Base-by-base conservation (phyloP, 2,329 filamentous ascomycete genomes). In the Aureobasidium sp. region DNA sequence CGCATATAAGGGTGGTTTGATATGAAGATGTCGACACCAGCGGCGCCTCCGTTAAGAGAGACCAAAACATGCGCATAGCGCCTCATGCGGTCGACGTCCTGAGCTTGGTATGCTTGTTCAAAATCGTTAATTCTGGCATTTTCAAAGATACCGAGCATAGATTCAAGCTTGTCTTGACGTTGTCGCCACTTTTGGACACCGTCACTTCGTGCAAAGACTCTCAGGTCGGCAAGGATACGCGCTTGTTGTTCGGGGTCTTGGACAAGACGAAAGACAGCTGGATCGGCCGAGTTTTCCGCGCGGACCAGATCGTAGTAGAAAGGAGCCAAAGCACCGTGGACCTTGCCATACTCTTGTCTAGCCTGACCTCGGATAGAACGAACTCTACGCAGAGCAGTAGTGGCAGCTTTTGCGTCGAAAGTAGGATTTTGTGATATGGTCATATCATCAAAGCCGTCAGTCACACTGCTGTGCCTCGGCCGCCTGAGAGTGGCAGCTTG, bases 51-150 rank as follows among this genome's bases (percentile, higher is more conserved):
- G 71, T 96, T 95, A 48, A 99, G 79, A 1, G 83, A 82, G 62
- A 89, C 85, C 62, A 99, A 77, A 17, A 99, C 91, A 68, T 91
- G 85, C 2, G 92, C 92, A 74, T 96, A 97, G 70, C 89, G 85
- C 67, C 83, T 85, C 93, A 97, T 97, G 60, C 86, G 82, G 66
- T 96, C 89, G 60, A 95, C 85, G 72, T 99, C 93, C 77, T 88
- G 89, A 47, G 85, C 86, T 72, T 94, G 90, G 67, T 95, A 96
- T 4, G 91, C 94, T 66, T 94, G 89, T 74, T 95, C 89, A 67
- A 99, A 99, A 72, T 99, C 94, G 53, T 89, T 84, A 57, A 97
- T 77, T 3, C 95, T 92, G 3, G 92, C 91, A 62, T 87, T 91
- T 75, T 97, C 93, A 69, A 99, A 99, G 63, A 94, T 86, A 40